Evolutionary conservation across 2,329 filamentous ascomycete genomes (phyloP), one percentile per base, ranked within the genome.

Genomic region (Biscogniauxia sp.): DNA sequence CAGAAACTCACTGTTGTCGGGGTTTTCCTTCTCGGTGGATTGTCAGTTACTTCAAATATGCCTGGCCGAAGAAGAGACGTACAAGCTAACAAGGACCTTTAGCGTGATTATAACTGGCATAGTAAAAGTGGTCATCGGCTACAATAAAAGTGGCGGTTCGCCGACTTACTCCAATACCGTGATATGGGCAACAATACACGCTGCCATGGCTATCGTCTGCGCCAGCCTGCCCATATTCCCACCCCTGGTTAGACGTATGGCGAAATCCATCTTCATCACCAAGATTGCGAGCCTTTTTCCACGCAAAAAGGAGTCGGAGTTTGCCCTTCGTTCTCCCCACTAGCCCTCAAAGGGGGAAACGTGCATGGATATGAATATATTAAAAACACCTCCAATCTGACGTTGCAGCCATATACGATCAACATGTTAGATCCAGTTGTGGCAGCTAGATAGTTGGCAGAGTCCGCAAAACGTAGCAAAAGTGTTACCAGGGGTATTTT

Each of bases 161-260:
- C 64, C 60, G 9, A 64, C 62, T 5, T 66, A 60, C 8, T 51
- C 54, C 0, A 60, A 58, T 8, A 56, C 65, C 1, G 60, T 62
- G 52, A 25, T 68, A 2, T 66, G 66, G 65, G 53, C 62, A 3
- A 53, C 53, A 5, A 52, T 66, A 7, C 65, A 67, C 45, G 54
- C 51, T 1, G 56, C 64, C 11, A 66, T 63, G 51, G 62, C 55
- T 5, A 67, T 66, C n/a, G 41, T 67, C 4, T 67, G 62, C 45
- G 62, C 65, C 3, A 63, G 65, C 28, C 41, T 67, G 23, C 65
- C 65, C 1, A 62, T 66, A 17, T 62, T 62, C 19, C 54, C 56
- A 19, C 64, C 64, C 2, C 62, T 66, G 5, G 51, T 62, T 28
- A 49, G 13, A 6, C 62, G 58, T 17, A 53, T 64, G n/a, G 32